Conservation (phyloP, 768 basidiomycete species). For the Boletus patriciae region DNA sequence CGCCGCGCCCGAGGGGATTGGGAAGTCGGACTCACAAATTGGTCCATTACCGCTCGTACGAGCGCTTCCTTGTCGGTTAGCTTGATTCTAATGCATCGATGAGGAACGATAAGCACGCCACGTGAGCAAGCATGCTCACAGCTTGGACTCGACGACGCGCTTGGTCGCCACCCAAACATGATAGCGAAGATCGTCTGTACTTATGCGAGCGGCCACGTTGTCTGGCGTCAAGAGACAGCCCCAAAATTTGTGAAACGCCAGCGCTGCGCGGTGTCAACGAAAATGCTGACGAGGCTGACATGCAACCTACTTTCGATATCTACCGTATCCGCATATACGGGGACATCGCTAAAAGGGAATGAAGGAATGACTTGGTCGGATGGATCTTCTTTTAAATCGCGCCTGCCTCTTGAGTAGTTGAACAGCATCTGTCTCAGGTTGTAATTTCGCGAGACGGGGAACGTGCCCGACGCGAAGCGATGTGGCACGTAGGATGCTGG, state of each 20-base stretch:
- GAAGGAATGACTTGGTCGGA: slow-evolving; percentile 35
- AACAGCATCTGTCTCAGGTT: slow-evolving; percentile 30
- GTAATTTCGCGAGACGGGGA: slow-evolving; percentile 28
- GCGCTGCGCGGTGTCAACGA: slow-evolving; percentile 20
- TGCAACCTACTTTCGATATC: slow-evolving; percentile 44
- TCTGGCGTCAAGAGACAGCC: slow-evolving; percentile 38
- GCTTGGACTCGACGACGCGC: slow-evolving; percentile 29
- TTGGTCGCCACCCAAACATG: slow-evolving; percentile 37
- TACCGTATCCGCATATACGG: slow-evolving; percentile 40
- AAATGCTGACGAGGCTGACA: not conserved
- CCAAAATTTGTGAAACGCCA: slow-evolving; percentile 35
- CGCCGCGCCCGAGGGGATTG: not conserved
- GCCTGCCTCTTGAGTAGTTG: slow-evolving; percentile 15
- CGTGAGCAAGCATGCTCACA: slow-evolving; percentile 5
- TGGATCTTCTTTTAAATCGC: not conserved
- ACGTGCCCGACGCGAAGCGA: slow-evolving; percentile 27
- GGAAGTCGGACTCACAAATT: slow-evolving; percentile 32
- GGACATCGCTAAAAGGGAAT: slow-evolving; percentile 30
- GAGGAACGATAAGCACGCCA: not conserved
- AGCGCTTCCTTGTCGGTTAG: slow-evolving; percentile 17
- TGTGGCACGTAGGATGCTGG: slow-evolving; percentile 17
- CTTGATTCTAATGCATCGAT: slow-evolving; percentile 7
- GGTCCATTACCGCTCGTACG: slow-evolving; percentile 22
- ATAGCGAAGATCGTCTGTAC: slow-evolving; percentile 30
- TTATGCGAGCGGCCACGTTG: slow-evolving; percentile 27